Conservation (phyloP, 768 basidiomycete genomes). For the Exsudoporus frostii region DNA sequence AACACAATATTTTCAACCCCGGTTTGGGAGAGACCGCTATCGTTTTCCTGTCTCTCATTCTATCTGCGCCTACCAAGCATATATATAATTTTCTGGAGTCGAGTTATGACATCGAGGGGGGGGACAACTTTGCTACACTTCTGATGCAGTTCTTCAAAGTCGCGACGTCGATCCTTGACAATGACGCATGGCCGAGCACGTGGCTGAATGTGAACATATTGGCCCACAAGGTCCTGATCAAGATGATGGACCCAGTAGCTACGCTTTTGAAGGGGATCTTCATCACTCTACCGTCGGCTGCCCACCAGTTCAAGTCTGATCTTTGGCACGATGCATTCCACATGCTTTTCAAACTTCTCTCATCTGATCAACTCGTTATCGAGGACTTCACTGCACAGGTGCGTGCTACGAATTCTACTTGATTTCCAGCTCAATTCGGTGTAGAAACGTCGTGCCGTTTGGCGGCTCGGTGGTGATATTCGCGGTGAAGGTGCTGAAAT, state of each 20-base stretch:
- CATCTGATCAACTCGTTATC: constrained; percentile 88
- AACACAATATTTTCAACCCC: constrained; percentile 60
- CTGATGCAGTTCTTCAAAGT: constrained; percentile 81
- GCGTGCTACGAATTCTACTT: constrained; percentile 10
- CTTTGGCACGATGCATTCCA: constrained; percentile 82
- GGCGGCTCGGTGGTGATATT: constrained; percentile 95
- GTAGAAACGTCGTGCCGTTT: constrained; percentile 91
- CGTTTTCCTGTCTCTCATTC: constrained; percentile 76
- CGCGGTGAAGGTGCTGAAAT: constrained; percentile 87
- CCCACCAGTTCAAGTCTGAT: constrained; percentile 64
- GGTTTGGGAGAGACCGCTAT: constrained; percentile 83
- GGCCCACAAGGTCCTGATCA: constrained; percentile 83
- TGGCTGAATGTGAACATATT: constrained; percentile 93
- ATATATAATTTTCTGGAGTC: constrained; percentile 77
- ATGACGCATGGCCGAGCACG: constrained; percentile 82
- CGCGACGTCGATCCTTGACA: constrained; percentile 73
- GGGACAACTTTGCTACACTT: constrained; percentile 67
- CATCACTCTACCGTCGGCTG: constrained; percentile 64
- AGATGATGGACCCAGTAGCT: constrained; percentile 81
- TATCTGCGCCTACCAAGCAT: constrained; percentile 75
- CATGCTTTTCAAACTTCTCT: constrained; percentile 80
- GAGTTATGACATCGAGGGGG: constrained; percentile 85
- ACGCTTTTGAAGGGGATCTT: constrained; percentile 77
- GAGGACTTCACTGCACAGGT: constrained; percentile 96
- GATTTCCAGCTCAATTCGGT: constrained; percentile 3